Conservation (phyloP, 1,284 basidiomycete genomes). For the Ustilago esculenta region DNA sequence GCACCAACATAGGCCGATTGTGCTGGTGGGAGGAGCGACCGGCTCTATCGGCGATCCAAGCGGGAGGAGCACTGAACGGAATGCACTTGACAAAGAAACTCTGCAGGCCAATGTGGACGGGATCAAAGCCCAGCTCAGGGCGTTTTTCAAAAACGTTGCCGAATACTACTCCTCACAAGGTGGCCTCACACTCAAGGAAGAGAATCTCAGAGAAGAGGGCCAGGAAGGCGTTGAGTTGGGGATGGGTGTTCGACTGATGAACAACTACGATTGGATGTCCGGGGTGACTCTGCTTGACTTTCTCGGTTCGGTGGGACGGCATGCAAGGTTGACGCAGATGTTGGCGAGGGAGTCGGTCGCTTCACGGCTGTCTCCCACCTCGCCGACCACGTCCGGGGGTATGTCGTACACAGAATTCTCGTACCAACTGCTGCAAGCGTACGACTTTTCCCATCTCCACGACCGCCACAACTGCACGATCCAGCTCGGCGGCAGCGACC, state of each 20-base stretch:
- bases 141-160: slow-evolving; percentile 78
- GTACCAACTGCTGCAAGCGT: slow-evolving; percentile 95
- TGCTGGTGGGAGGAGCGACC: slow-evolving; percentile 84
- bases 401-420: slow-evolving; percentile 97
- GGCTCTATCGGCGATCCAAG: slow-evolving; percentile 97
- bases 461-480: slow-evolving; percentile 76
- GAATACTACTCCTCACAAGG: slow-evolving; percentile 67
- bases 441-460: slow-evolving; percentile 88
- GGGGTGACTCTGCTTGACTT: slow-evolving; percentile 83
- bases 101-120: slow-evolving; percentile 77
- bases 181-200: slow-evolving; percentile 1
- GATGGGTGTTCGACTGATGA: slow-evolving; percentile 69
- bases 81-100: slow-evolving; percentile 73
- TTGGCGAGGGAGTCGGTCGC: slow-evolving; percentile 87
- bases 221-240: slow-evolving; percentile 11
- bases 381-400: background rate
- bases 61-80: slow-evolving; percentile 84
- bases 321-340: slow-evolving; percentile 88
- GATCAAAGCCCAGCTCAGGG: slow-evolving; percentile 76
- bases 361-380: slow-evolving; percentile 24
- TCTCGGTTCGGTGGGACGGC: slow-evolving; percentile 80
- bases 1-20: slow-evolving; percentile 74
- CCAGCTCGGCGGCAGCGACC: slow-evolving; percentile 95
- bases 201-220: background rate
- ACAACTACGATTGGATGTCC: slow-evolving; percentile 87